Conservation (phyloP, 805 yeast species). For the Kodamaea neixiangensis region DNA sequence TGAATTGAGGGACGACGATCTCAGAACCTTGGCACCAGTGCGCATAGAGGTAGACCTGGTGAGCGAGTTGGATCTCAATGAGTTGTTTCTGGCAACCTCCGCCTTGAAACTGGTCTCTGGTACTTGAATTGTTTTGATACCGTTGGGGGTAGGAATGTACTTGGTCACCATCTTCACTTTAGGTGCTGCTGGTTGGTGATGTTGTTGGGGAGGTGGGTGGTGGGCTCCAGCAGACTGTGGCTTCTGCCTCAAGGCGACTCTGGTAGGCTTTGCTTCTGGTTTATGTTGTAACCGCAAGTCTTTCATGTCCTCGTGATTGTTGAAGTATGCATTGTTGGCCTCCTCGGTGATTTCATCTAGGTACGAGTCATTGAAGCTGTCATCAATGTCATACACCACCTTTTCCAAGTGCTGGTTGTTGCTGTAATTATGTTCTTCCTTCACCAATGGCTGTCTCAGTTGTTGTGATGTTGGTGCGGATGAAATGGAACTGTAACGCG, state of each 20-base stretch:
- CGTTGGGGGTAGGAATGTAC: conserved; percentile 74
- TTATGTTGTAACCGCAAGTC: conserved; percentile 36
- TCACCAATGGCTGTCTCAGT: conserved; percentile 10
- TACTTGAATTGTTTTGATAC: conserved; percentile 68
- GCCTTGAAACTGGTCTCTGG: conserved; percentile 48
- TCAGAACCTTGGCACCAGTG: conserved; percentile 4
- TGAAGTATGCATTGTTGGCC: conserved; percentile 19
- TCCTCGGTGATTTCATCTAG: conserved; percentile 35
- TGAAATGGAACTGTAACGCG: conserved; percentile 10
- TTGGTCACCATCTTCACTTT: conserved; percentile 54
- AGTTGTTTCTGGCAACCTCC: conserved; percentile 42
- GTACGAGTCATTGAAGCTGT: conserved; percentile 32
- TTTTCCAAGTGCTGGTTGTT: conserved; percentile 6
- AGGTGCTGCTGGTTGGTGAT: not conserved
- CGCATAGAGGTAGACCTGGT: not conserved
- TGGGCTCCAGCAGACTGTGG: conserved; percentile 4
- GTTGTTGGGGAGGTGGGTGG: not conserved
- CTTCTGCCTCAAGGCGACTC: not conserved
- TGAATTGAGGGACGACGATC: conserved; percentile 27
- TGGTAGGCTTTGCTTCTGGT: not conserved
- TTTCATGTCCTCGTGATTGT: conserved; percentile 34
- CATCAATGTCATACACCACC: conserved; percentile 25
- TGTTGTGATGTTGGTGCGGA: conserved; percentile 4
- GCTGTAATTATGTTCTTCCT: conserved; percentile 7
- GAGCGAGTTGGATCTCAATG: conserved; percentile 33